These are phyloP conservation scores for Leptographium lundbergii DNA, from an alignment of 2,329 filamentous ascomycete genomes.

Conservation along the genomic window DNA sequence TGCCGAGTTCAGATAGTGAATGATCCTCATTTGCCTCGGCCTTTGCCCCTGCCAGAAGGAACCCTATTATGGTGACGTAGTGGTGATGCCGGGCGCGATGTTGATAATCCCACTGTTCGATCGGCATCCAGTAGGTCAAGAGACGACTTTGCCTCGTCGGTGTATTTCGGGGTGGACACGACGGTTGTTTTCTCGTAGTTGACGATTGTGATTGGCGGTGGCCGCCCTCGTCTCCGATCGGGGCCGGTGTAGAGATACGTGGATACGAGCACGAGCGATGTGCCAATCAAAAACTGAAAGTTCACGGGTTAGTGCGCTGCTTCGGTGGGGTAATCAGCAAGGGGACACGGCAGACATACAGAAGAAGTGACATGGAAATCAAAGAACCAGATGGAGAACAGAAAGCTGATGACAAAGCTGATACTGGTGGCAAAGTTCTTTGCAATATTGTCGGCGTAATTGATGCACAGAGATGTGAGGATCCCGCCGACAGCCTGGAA, in stretches of 20 bases:
- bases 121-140: conserved; percentile 28
- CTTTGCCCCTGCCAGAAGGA: conserved; percentile 25
- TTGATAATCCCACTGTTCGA: conserved; percentile 26
- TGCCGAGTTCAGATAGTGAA: background rate
- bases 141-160: conserved; percentile 21
- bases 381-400: conserved; percentile 80
- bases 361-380: conserved; percentile 59
- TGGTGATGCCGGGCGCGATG: conserved; percentile 35
- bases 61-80: conserved; percentile 21
- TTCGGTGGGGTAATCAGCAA: background rate
- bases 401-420: conserved; percentile 75
- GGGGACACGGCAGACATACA: conserved; percentile 36
- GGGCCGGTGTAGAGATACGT: conserved; percentile 75
- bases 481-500: conserved; percentile 78
- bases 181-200: conserved; percentile 65
- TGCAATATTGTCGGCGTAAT: conserved; percentile 76
- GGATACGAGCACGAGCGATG: conserved; percentile 62
- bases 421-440: conserved; percentile 92
- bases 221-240: conserved; percentile 45
- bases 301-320: background rate
- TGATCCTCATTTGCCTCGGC: conserved; percentile 21
- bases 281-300: conserved; percentile 69
- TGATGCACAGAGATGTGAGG: conserved; percentile 69
- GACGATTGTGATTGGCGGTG: conserved; percentile 55
- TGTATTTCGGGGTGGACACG: conserved; percentile 30